Base-by-base conservation (phyloP, 495 filamentous ascomycete genomes). In the Penicillium turbatum region DNA sequence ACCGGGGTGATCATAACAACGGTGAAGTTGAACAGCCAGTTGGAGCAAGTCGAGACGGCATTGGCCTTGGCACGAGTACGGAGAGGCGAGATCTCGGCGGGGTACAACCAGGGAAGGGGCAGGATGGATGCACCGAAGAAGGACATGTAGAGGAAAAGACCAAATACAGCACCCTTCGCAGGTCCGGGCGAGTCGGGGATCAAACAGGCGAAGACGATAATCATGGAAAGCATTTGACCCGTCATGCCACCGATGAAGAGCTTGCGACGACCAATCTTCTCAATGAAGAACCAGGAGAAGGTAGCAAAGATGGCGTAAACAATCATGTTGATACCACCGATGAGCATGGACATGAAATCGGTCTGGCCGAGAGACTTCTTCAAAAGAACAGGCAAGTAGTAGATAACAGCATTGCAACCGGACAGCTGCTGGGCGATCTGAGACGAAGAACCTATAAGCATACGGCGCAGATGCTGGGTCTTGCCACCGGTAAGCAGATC, bases 341-440 rank as follows among this genome's bases (percentile, higher is more conserved):
- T 75, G 1, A 95, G 73, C 15, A 92, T 72, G 9, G 83, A 80
- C 68, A 90, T 79, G 54, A 83, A 79, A 39, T 87, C 79, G 8
- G 57, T 65, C 57, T 81, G 69, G n/a, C 72, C 65, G 44, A 92
- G 83, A 1, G 82, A 85, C 2, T 75, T 66, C 67, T 91, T 70
- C 59, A 92, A 85, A 5, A 95, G 76, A 15, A 92, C 82, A 0
- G 89, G 87, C 56, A 90, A 86, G 64, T 88, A 92, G 75, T 95
- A 95, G 59, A 92, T 92, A 59, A 92, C 86, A 11, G 87, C 88
- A 54, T 92, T 92, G 74, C 87, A 90, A 17, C 74, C 74, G 49
- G 82, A 81, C 30, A 92, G 73, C 60, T 95, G 89, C 67, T 93
- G 89, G 73, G 92, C 87, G 57, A 93, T 77, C 70, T 93, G 89